A percentile compares a stretch with the other conserved stretches of the same genome.
These are phyloP conservation scores for Emergomyces orientalis DNA, from an alignment of 2,329 filamentous ascomycete species.

Conservation along the genomic window DNA sequence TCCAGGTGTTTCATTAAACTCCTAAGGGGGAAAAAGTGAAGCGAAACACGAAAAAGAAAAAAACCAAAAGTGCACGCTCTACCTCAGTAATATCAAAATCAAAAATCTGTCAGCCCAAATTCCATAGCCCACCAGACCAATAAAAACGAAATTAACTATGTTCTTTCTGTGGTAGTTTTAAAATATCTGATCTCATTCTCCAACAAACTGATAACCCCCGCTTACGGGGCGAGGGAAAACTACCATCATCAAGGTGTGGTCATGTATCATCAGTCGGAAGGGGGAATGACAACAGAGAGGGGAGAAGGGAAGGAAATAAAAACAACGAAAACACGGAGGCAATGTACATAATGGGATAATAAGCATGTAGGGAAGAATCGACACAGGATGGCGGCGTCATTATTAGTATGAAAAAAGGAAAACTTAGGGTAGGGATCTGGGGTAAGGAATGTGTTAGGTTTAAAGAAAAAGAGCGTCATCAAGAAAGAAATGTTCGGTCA, in stretches of 20 bases:
- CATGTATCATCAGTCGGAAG: background rate
- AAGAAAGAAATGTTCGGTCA: background rate
- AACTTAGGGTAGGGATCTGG: background rate
- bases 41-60: background rate
- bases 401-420: background rate
- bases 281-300: background rate
- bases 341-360: background rate
- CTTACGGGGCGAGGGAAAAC: background rate
- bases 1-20: slow-evolving; percentile 1
- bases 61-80: background rate
- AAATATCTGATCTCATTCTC: background rate
- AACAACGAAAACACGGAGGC: background rate
- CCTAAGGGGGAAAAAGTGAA: background rate
- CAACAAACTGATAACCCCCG: background rate
- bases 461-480: background rate
- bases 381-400: slow-evolving; percentile 7
- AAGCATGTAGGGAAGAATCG: slow-evolving; percentile 2
- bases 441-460: background rate
- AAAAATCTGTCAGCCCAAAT: slow-evolving; percentile 1
- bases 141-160: background rate
- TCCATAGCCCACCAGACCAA: background rate
- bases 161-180: background rate
- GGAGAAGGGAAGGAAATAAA: background rate
- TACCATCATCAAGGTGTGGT: background rate
- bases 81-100: slow-evolving; percentile 1